Evolutionary conservation across 371 early-diverging fungal genomes (phyloP).

Genomic region (Chytridiales sp.): DNA sequence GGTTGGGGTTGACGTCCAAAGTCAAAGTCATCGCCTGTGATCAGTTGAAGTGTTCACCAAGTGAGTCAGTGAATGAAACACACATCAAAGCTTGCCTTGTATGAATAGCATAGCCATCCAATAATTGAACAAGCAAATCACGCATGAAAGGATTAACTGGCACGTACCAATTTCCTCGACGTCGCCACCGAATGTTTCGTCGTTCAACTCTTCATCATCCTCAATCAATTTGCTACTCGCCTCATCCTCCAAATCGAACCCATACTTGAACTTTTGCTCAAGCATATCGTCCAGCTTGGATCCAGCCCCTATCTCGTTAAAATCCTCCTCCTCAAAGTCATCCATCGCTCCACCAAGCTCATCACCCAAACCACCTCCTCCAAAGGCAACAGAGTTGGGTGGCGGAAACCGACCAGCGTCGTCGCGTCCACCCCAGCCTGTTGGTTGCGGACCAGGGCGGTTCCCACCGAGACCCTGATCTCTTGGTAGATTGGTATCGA

Average conservation of each 20-base stretch:
- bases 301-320: constrained; percentile 7
- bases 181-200: constrained; percentile 79
- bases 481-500: constrained; percentile 24
- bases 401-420: not conserved
- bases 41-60: too few species aligned
- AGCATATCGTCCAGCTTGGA: constrained; percentile 35
- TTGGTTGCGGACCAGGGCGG: too few species aligned
- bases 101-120: too few species aligned
- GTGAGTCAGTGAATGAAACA: too few species aligned
- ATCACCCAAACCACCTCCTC: not conserved
- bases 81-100: constrained; percentile 2
- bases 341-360: not conserved
- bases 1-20: too few species aligned
- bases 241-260: constrained; percentile 22
- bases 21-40: too few species aligned
- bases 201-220: constrained; percentile 76
- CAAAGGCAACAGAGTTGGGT: not conserved
- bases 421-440: not conserved
- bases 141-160: not conserved
- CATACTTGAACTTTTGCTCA: constrained; percentile 34
- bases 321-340: constrained; percentile 4
- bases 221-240: constrained; percentile 56
- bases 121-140: not conserved
- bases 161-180: constrained; percentile 37
- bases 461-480: not conserved